Evolutionary conservation across 306 rosid species (phyloP).

Genomic region (Castanea mollissima): DNA sequence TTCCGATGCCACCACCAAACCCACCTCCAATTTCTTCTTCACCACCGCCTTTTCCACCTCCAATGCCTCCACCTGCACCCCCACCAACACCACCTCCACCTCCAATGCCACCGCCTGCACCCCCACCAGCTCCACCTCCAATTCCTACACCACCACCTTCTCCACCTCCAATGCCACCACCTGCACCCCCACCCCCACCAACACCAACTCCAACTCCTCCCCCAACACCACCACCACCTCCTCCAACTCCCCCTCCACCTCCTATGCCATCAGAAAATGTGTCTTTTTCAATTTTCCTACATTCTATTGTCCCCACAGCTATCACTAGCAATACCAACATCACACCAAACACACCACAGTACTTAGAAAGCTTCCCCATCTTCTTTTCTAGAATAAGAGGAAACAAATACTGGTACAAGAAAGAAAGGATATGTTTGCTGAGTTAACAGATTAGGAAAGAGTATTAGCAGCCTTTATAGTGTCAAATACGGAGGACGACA

Average conservation of each 20-base stretch:
- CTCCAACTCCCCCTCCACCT: slow-evolving; percentile 8
- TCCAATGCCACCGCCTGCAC: neutral
- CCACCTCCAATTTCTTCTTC: neutral
- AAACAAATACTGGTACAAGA: neutral
- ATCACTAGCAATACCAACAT: slow-evolving; percentile 36
- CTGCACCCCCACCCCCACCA: neutral
- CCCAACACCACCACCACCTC: neutral
- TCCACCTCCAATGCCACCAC: neutral
- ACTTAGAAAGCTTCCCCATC: slow-evolving; percentile 46
- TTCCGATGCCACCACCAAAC: neutral
- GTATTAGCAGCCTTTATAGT: slow-evolving; percentile 40
- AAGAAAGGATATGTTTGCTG: neutral
- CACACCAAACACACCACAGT: slow-evolving; percentile 37
- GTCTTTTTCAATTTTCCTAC: slow-evolving; percentile 39
- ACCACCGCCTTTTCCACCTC: neutral
- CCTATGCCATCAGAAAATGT: slow-evolving; percentile 19
- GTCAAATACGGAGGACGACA: neutral
- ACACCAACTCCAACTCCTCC: neutral
- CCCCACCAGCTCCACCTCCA: neutral
- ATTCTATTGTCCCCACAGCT: slow-evolving; percentile 33
- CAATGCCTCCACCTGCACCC: neutral
- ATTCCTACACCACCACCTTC: neutral
- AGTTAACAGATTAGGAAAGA: slow-evolving; percentile 12
- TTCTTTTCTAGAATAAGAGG: neutral
- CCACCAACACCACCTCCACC: neutral